Evolutionary conservation across 2,329 filamentous ascomycete genomes (phyloP).

Genomic region (Lizonia empirigonia): DNA sequence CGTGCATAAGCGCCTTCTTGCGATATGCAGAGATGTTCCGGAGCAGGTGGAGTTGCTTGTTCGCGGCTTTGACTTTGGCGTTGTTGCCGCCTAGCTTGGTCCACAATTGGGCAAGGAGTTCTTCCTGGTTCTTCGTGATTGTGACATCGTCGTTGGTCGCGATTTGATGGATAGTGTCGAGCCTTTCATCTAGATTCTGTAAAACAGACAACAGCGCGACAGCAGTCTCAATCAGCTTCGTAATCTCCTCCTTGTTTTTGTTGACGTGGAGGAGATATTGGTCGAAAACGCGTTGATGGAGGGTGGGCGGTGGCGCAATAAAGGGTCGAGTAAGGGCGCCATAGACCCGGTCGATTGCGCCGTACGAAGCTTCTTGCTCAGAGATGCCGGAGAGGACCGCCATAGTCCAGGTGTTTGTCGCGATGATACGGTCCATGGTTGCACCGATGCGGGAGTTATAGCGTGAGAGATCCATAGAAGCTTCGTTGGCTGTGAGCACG

Average conservation of each 20-base stretch:
- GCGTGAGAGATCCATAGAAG: constrained; percentile 69
- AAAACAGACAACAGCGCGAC: constrained; percentile 70
- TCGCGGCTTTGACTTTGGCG: constrained; percentile 63
- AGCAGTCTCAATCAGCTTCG: constrained; percentile 70
- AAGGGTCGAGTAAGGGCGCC: constrained; percentile 64
- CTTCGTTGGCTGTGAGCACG: constrained; percentile 69
- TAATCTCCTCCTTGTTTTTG: constrained; percentile 72
- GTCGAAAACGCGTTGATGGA: constrained; percentile 64
- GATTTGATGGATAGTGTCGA: constrained; percentile 72
- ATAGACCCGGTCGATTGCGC: constrained; percentile 51
- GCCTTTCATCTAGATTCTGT: constrained; percentile 69
- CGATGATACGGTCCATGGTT: constrained; percentile 75
- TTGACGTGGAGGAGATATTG: constrained; percentile 77
- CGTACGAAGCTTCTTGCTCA: constrained; percentile 47
- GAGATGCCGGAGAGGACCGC: constrained; percentile 69
- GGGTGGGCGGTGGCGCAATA: constrained; percentile 34
- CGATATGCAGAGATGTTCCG: constrained; percentile 70
- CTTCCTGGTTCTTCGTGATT: constrained; percentile 64
- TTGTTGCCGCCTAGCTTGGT: constrained; percentile 74
- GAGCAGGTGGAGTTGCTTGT: constrained; percentile 68
- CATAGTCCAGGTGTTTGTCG: constrained; percentile 76
- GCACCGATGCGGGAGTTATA: constrained; percentile 79
- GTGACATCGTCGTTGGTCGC: constrained; percentile 67
- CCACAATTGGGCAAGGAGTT: constrained; percentile 74
- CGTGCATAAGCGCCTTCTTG: constrained; percentile 67